Percentiles rank a stretch among this genome's conserved stretches.
phyloP scores from a whole-genome alignment of 768 basidiomycete genomes.

The Pleurotus giganteus region DNA sequence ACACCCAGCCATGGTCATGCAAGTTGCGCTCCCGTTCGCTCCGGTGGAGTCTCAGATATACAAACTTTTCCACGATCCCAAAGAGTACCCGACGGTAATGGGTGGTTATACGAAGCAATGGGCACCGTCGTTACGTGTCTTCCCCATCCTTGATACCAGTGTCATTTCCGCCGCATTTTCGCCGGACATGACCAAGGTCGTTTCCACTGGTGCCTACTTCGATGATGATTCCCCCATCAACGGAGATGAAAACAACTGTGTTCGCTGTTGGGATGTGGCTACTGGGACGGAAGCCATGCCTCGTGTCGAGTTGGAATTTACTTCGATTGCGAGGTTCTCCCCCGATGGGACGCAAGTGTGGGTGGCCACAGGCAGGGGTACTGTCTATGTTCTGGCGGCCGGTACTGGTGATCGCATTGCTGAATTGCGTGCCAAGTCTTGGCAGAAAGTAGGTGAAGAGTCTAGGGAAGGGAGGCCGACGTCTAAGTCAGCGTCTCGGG shows the following conservation, averaged over 20 bases:
- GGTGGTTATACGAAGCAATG: not conserved
- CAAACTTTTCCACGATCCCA: not conserved
- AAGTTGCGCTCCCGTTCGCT: slow-evolving; percentile 8
- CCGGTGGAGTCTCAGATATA: slow-evolving; percentile 1
- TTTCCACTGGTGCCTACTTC: slow-evolving; percentile 3
- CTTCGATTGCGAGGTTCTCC: not conserved
- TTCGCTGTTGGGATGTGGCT: slow-evolving; percentile 10
- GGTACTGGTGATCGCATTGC: not conserved
- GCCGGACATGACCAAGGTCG: slow-evolving; percentile 4
- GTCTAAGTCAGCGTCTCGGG: too few relatives aligned
- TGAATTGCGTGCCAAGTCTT: not conserved
- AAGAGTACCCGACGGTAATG: not conserved
- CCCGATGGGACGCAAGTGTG: not conserved
- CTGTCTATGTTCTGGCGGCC: not conserved
- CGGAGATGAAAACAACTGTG: slow-evolving; percentile 3
- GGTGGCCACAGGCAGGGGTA: not conserved
- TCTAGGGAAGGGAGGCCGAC: too few relatives aligned
- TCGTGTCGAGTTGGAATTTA: not conserved
- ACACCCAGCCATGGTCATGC: slow-evolving; percentile 7
- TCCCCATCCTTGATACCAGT: slow-evolving; percentile 6
- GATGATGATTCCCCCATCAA: not conserved
- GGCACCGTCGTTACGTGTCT: slow-evolving; percentile 5
- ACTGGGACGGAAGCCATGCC: slow-evolving; percentile 6
- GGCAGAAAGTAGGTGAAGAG: not conserved
- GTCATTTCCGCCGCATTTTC: slow-evolving; percentile 9